A percentile compares a stretch with the other conserved stretches of the same genome.
Evolutionary conservation across 768 basidiomycete species (phyloP).

Genomic region (Termitomyces bulborhizus): DNA sequence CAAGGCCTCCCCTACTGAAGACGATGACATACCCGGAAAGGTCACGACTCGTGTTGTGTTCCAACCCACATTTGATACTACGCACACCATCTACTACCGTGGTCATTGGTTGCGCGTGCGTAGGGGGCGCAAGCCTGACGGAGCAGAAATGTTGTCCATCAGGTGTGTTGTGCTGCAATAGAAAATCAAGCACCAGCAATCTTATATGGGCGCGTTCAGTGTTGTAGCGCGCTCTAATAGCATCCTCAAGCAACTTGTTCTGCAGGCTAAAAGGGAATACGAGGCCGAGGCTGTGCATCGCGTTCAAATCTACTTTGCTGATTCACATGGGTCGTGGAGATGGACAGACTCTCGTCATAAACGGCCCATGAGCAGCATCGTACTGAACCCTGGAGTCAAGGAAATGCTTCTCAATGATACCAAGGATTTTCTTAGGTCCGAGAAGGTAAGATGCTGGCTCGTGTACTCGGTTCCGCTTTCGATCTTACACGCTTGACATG

Average conservation of each 20-base stretch:
- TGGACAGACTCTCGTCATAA: constrained; percentile 87
- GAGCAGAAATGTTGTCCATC: constrained; percentile 71
- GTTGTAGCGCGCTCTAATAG: constrained; percentile 81
- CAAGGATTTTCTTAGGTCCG: constrained; percentile 76
- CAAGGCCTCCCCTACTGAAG: constrained; percentile 13
- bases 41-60: constrained; percentile 79
- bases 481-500: constrained; percentile 4
- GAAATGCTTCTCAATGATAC: constrained; percentile 83
- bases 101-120: constrained; percentile 80
- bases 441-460: constrained; percentile 46
- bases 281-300: constrained; percentile 83
- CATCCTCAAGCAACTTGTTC: constrained; percentile 83
- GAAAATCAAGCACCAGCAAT: constrained; percentile 2
- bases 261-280: constrained; percentile 86
- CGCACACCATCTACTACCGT: constrained; percentile 82
- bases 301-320: constrained; percentile 87
- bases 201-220: constrained; percentile 25
- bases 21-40: constrained; percentile 48
- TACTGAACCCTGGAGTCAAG: constrained; percentile 83
- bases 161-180: constrained; percentile 33
- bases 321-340: constrained; percentile 82
- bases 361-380: constrained; percentile 83
- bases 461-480: neutral
- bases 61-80: constrained; percentile 84
- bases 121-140: constrained; percentile 62